phyloP scores from a whole-genome alignment of 108 stramenopile genomes.

The Cylindrotheca closterium region DNA sequence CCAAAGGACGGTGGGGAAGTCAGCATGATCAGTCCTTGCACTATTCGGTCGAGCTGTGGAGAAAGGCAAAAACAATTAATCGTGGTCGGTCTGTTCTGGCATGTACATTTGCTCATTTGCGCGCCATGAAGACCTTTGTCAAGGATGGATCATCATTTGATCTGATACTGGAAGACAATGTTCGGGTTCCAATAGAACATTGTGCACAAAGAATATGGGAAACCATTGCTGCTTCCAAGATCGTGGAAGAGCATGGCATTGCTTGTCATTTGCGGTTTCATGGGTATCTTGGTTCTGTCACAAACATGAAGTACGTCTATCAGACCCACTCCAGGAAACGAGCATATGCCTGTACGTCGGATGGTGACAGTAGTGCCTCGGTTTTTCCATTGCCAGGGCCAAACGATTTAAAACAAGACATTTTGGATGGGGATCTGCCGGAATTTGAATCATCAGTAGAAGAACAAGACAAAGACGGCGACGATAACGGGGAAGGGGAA shows the following conservation, averaged over 20 bases:
- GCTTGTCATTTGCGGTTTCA: slow-evolving; percentile 75
- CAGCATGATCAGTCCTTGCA: slow-evolving; percentile 53
- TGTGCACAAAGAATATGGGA: slow-evolving; percentile 68
- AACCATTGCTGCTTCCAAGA: slow-evolving; percentile 36
- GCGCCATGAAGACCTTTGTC: slow-evolving; percentile 70
- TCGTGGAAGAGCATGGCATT: slow-evolving; percentile 11
- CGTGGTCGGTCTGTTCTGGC: slow-evolving; percentile 77
- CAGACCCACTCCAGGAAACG: slow-evolving; percentile 53
- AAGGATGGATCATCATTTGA: slow-evolving; percentile 57
- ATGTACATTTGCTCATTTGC: slow-evolving; percentile 82
- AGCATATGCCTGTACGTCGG: slow-evolving; percentile 5
- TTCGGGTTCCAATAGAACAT: slow-evolving; percentile 41
- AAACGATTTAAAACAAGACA: slow-evolving; percentile 46
- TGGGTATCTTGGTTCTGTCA: slow-evolving; percentile 79
- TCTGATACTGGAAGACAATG: slow-evolving; percentile 89
- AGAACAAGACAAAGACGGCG: neutral
- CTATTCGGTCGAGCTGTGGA: slow-evolving; percentile 80
- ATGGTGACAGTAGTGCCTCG: neutral
- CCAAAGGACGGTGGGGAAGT: slow-evolving; percentile 58
- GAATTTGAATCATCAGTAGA: slow-evolving; percentile 1
- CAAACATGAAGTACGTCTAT: slow-evolving; percentile 77
- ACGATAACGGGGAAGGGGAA: slow-evolving; percentile 1
- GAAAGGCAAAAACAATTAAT: slow-evolving; percentile 76
- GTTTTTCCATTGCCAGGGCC: slow-evolving; percentile 68
- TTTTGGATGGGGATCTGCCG: slow-evolving; percentile 4